Evolutionary conservation across 139 green algal species (phyloP).

Genomic region (Picochlorum costavermella): DNA sequence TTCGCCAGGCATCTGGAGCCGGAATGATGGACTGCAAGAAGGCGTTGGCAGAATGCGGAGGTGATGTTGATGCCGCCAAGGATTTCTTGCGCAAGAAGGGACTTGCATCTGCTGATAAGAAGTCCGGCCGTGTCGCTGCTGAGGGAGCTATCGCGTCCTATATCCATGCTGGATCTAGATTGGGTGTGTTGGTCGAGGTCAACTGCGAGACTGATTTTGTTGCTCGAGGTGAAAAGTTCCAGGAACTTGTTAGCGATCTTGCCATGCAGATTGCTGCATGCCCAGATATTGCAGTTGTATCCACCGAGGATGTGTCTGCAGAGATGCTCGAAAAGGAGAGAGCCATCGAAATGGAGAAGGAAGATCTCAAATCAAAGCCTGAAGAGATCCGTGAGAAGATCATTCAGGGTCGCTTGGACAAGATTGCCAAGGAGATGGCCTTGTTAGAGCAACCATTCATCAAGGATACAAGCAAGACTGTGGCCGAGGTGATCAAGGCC

Average conservation of each 20-base stretch:
- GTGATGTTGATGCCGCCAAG: conserved; percentile 69
- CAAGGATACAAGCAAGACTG: conserved; percentile 83
- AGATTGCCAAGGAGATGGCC: conserved; percentile 75
- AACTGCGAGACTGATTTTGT: conserved; percentile 99
- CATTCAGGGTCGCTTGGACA: conserved; percentile 85
- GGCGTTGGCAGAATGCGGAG: conserved; percentile 65
- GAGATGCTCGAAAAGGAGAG: conserved; percentile 75
- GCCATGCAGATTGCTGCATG: conserved; percentile 70
- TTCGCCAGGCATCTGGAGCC: conserved; percentile 75
- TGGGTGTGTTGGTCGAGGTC: conserved; percentile 73
- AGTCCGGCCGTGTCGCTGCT: conserved; percentile 71
- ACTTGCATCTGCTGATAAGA: conserved; percentile 93
- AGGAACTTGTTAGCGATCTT: conserved; percentile 73
- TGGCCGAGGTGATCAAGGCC: conserved; percentile 87
- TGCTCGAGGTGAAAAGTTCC: conserved; percentile 79
- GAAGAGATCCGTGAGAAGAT: conserved; percentile 94
- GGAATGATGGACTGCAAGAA: conserved; percentile 99
- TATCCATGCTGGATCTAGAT: conserved; percentile 83
- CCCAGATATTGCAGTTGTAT: conserved; percentile 51
- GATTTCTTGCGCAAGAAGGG: conserved; percentile 84
- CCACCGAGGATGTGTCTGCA: conserved; percentile 61
- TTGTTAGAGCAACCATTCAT: conserved; percentile 89
- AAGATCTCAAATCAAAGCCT: conserved; percentile 89
- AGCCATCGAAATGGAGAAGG: conserved; percentile 91
- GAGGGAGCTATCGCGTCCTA: conserved; percentile 81